Evolutionary conservation across 106 monocot genomes (phyloP).

Genomic region (Platanthera guangdongensis): DNA sequence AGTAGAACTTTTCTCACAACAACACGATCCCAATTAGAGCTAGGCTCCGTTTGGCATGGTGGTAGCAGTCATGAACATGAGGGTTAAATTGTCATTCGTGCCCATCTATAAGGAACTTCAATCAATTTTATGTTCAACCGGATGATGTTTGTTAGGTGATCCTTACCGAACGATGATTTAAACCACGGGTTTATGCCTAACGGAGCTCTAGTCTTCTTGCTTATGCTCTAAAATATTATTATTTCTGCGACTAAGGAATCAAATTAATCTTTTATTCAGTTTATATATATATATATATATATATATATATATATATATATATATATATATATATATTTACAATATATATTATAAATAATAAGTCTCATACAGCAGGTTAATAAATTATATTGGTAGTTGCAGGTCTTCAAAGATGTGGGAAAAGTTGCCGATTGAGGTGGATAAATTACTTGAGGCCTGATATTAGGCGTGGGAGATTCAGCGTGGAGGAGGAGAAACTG

Average conservation of each 20-base stretch:
- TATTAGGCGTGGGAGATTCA: conserved; percentile 47
- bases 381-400: background rate
- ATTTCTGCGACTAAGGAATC: background rate
- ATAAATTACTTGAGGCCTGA: conserved; percentile 59
- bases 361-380: background rate
- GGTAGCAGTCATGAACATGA: no score
- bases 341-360: background rate
- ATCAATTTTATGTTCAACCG: no score
- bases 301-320: background rate
- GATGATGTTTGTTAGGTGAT: no score
- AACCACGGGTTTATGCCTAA: no score
- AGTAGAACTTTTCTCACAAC: no score
- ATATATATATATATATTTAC: background rate
- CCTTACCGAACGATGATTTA: no score
- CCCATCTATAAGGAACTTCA: no score
- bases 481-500: conserved; percentile 51
- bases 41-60: no score
- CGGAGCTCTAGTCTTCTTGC: no score
- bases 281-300: background rate
- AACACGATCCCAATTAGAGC: no score
- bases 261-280: background rate
- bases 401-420: conserved; percentile 60
- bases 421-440: conserved; percentile 55
- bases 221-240: background rate
- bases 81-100: no score